Evolutionary conservation across 768 basidiomycete species (phyloP).

Genomic region (Crucibulum laeve): DNA sequence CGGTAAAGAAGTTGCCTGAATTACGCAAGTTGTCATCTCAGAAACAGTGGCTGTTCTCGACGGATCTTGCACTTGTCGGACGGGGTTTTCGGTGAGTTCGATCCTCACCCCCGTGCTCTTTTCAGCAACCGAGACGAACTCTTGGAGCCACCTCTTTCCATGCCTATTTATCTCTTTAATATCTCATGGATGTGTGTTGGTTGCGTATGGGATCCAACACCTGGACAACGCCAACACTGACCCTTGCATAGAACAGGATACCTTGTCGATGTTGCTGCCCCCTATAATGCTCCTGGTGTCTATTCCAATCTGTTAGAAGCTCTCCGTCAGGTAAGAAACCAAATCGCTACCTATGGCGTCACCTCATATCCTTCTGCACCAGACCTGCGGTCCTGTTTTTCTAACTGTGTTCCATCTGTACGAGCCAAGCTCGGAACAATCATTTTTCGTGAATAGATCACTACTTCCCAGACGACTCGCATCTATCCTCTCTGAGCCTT

Average conservation of each 20-base stretch:
- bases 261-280: conserved; percentile 43
- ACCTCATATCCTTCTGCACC: conserved; percentile 3
- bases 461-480: conserved; percentile 13
- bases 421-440: conserved; percentile 43
- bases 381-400: conserved; percentile 26
- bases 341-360: conserved; percentile 1
- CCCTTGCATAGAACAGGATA: conserved; percentile 34
- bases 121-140: no score
- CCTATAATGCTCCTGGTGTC: conserved; percentile 25
- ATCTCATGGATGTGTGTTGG: background rate
- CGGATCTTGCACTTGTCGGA: conserved; percentile 38
- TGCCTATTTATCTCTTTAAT: background rate
- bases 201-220: conserved; percentile 3
- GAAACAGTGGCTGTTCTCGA: conserved; percentile 20
- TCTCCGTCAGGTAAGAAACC: conserved; percentile 31
- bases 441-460: conserved; percentile 47
- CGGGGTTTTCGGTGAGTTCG: conserved; percentile 34
- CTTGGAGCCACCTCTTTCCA: no score
- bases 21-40: background rate
- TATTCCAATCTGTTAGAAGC: conserved; percentile 29
- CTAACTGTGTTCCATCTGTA: conserved; percentile 37
- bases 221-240: background rate
- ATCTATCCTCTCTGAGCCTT: background rate
- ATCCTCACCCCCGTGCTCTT: no score
- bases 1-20: background rate